Evolutionary conservation across 108 stramenopile species (phyloP), one percentile per base, ranked within the genome.

Genomic region (Skeletonema marinoi): DNA sequence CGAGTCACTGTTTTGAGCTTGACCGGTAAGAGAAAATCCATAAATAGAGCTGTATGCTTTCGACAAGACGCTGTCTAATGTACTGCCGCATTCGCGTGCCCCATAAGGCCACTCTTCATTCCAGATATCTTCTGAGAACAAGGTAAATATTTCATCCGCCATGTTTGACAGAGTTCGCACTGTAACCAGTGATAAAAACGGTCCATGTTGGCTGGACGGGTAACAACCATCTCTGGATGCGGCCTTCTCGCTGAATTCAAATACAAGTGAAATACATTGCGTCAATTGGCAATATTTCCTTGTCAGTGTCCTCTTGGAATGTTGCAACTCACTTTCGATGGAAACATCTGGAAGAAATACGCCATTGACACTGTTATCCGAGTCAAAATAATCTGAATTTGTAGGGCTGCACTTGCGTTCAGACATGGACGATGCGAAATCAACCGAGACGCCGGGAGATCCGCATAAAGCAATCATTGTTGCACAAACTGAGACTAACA

Each of bases 301-400:
- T 32, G 93, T 41, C 13, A 88, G 35, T 21, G 70, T 68, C 64
- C 68, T 87, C 30, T 65, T 72, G 16, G 61, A 54, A 13, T 38
- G 19, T 67, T 39, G 38, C 17, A 46, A 38, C 32, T 59, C 38
- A 30, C 68, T 73, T 50, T 77, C 68, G 35, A 48, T 21, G 11
- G 42, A 78, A 19, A 73, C 73, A 33, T 81, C 83, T 33, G 81
- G 72, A 9, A 77, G 84, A 31, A 68, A 69, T 30, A 61, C 78
- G 29, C 81, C 85, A 63, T 90, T 87, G 2, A 78, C 81, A 67
- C 93, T 93, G 51, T 73, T 86, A 70, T 96, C 95, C 9, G 90
- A 88, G 70, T 94, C 93, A 46, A 84, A 89, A 64, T 85, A 94
- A 63, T 89, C 90, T 1, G 81, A 76, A 12, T 90, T 66, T 58